phyloP scores from a whole-genome alignment of 306 rosid genomes.

The Mucuna pruriens region DNA sequence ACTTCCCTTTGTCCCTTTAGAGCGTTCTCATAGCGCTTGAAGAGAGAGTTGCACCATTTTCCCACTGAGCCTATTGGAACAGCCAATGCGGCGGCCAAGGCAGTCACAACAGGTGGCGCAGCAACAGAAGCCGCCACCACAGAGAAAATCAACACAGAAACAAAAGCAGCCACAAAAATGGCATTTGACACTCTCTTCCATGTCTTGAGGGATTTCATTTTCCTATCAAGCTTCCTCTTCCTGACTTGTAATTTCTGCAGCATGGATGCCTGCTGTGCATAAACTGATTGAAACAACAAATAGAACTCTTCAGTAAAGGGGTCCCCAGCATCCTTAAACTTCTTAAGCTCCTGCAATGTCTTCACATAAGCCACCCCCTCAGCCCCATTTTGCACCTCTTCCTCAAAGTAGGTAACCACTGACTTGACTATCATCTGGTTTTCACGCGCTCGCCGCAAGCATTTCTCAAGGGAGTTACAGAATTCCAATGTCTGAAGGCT shows the following conservation, averaged over 20 bases:
- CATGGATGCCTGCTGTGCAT: slow-evolving; percentile 57
- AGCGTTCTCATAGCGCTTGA: slow-evolving; percentile 59
- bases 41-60: slow-evolving; percentile 78
- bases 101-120: slow-evolving; percentile 74
- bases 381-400: slow-evolving; percentile 54
- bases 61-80: slow-evolving; percentile 83
- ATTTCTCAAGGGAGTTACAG: slow-evolving; percentile 64
- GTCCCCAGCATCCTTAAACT: slow-evolving; percentile 67
- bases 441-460: slow-evolving; percentile 57
- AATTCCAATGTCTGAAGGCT: slow-evolving; percentile 68
- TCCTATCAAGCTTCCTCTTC: slow-evolving; percentile 79
- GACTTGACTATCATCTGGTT: slow-evolving; percentile 63
- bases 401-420: slow-evolving; percentile 59
- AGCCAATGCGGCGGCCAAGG: slow-evolving; percentile 70
- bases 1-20: slow-evolving; percentile 59
- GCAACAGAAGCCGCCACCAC: slow-evolving; percentile 84
- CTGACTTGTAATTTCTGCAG: slow-evolving; percentile 52
- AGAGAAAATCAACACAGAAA: slow-evolving; percentile 74
- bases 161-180: slow-evolving; percentile 68
- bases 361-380: slow-evolving; percentile 54
- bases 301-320: slow-evolving; percentile 75
- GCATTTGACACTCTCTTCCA: slow-evolving; percentile 75
- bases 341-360: slow-evolving; percentile 68
- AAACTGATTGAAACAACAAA: slow-evolving; percentile 55
- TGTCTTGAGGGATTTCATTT: slow-evolving; percentile 59